A percentile compares a stretch with the other conserved stretches of the same genome.
phyloP scores from a whole-genome alignment of 305 asterid species.

The Solanum hybrid region DNA sequence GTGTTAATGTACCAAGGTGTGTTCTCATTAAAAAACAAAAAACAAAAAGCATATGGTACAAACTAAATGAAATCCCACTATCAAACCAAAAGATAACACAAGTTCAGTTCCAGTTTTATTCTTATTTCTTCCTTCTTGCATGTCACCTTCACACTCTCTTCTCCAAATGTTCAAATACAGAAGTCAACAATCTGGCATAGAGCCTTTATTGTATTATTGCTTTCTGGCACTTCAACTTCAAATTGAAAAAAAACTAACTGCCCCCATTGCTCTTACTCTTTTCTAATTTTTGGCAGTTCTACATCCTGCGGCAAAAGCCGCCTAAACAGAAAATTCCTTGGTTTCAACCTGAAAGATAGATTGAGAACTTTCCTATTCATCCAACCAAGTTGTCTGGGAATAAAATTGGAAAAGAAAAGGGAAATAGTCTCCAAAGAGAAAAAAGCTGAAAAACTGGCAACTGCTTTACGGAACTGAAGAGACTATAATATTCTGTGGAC shows the following conservation, averaged over 20 bases:
- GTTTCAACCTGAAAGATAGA: neutral
- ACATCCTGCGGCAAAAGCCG: neutral
- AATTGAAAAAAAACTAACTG: neutral
- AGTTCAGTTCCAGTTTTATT: neutral
- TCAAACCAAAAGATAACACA: neutral
- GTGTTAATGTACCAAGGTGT: neutral
- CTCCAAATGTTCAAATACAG: neutral
- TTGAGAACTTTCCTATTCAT: conserved; percentile 1
- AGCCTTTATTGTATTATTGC: neutral
- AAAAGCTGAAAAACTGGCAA: neutral
- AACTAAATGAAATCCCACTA: neutral
- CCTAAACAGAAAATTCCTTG: neutral
- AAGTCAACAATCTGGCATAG: neutral
- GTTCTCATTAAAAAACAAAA: neutral
- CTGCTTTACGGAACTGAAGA: neutral
- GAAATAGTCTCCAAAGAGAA: neutral
- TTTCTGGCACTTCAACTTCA: neutral
- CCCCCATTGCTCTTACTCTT: neutral
- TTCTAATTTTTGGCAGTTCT: neutral
- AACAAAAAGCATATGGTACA: neutral
- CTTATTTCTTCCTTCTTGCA: neutral
- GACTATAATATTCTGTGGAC: conserved; percentile 9
- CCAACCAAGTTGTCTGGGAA: neutral
- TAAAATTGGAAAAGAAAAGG: neutral
- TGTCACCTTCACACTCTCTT: neutral